Evolutionary conservation across 2,329 filamentous ascomycete genomes (phyloP).

Genomic region (Colletotrichum endophyticum): DNA sequence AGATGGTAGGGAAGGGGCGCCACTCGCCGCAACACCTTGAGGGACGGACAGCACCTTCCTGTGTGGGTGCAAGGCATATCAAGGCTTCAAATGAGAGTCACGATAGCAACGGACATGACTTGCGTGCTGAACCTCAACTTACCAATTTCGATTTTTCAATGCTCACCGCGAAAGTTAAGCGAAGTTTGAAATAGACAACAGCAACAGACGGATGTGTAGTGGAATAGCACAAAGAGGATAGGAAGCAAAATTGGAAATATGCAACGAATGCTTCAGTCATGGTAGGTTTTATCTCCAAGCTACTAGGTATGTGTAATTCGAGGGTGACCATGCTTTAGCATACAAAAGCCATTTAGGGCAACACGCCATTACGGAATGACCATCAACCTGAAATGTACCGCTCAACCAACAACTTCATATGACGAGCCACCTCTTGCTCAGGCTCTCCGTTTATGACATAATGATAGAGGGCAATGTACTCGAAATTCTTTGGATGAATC

Average conservation of each 20-base stretch:
- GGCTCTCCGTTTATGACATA: neutral
- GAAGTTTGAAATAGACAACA: fast-evolving
- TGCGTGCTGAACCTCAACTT: neutral
- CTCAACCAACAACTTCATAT: neutral
- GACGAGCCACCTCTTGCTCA: neutral
- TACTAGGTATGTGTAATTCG: neutral
- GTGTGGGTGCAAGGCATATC: fast-evolving
- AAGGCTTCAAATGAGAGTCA: neutral
- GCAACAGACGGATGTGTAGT: neutral
- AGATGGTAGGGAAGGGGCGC: fast-evolving
- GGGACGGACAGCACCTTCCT: neutral
- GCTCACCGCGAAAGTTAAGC: fast-evolving
- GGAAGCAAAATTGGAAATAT: neutral
- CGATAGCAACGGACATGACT: fast-evolving
- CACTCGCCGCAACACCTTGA: neutral
- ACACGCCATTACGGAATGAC: neutral
- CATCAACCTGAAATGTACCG: neutral
- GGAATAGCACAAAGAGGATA: neutral
- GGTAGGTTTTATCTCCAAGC: neutral
- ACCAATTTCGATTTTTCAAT: fast-evolving
- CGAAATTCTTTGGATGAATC: neutral
- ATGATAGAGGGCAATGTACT: neutral
- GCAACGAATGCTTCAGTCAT: neutral
- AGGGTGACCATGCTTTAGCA: neutral
- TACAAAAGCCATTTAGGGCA: neutral